These are phyloP conservation scores for Phaeoacremonium minimum DNA, from an alignment of 2,329 filamentous ascomycete genomes.

Conservation along the genomic window DNA sequence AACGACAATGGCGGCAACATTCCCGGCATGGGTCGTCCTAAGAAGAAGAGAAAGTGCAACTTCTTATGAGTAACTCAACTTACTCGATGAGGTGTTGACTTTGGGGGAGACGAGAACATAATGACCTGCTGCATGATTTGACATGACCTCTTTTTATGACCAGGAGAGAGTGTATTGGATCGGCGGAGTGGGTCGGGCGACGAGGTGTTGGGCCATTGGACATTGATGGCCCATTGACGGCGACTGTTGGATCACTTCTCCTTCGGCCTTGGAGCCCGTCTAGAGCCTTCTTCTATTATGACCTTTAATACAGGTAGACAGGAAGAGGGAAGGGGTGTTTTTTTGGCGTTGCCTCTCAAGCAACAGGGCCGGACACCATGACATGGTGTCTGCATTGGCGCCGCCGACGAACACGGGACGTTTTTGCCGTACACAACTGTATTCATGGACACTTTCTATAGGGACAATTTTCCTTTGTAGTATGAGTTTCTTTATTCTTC, in stretches of 20 bases:
- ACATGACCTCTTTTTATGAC: conserved; percentile 5
- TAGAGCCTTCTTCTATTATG: background rate
- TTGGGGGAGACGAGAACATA: background rate
- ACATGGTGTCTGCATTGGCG: too few species aligned
- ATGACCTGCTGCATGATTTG: conserved; percentile 9
- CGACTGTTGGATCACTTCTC: background rate
- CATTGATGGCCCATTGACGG: background rate
- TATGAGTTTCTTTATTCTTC: conserved; percentile 12
- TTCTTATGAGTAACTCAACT: conserved; percentile 69
- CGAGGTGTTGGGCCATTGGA: background rate
- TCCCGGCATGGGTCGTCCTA: conserved; percentile 43
- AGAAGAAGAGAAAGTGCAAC: conserved; percentile 81
- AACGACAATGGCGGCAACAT: conserved; percentile 27
- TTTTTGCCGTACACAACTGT: too few species aligned
- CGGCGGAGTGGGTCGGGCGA: background rate
- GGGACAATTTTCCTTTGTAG: conserved; percentile 11
- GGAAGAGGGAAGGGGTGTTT: background rate
- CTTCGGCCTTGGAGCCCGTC: background rate
- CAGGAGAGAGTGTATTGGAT: background rate
- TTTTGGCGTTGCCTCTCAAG: background rate
- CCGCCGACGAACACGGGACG: too few species aligned
- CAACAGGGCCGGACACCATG: background rate
- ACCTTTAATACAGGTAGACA: background rate
- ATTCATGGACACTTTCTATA: background rate
- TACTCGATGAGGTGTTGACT: background rate